Conservation (phyloP, 179 eudicot species). For the Dionaea muscipula region DNA sequence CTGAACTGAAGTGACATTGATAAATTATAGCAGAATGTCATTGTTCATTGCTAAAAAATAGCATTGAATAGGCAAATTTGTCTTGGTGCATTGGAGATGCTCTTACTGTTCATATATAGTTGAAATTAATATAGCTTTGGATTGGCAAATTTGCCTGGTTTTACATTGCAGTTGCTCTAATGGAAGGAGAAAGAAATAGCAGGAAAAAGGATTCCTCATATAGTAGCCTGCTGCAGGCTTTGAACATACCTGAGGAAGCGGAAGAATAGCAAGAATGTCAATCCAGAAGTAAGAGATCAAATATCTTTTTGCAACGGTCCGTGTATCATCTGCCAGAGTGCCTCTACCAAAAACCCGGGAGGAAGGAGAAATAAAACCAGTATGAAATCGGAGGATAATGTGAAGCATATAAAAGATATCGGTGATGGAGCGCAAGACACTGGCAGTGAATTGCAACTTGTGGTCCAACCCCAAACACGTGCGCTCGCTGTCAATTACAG, state of each 20-base stretch:
- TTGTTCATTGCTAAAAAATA: too few species aligned
- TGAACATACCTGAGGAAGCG: constrained; percentile 66
- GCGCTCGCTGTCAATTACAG: constrained; percentile 22
- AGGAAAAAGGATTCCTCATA: too few species aligned
- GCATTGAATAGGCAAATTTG: too few species aligned
- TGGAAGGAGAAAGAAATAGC: too few species aligned
- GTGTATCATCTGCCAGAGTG: constrained; percentile 31
- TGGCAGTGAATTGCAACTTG: constrained; percentile 29
- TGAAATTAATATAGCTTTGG: too few species aligned
- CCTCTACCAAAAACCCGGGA: constrained; percentile 71
- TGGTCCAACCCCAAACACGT: constrained; percentile 38
- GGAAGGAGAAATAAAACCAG: constrained; percentile 57
- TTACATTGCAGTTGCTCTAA: too few species aligned
- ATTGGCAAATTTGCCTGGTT: too few species aligned
- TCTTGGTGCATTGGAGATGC: too few species aligned
- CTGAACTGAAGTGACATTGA: too few species aligned
- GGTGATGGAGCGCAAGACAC: constrained; percentile 43
- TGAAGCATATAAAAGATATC: constrained; percentile 58
- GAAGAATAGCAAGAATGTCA: constrained; percentile 59
- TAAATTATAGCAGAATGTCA: too few species aligned
- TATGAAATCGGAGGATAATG: constrained; percentile 51
- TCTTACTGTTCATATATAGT: too few species aligned
- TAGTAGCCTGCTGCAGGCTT: too few species aligned
- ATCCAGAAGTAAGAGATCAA: constrained; percentile 42
- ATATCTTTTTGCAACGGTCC: constrained; percentile 46